Conservation (phyloP, 768 basidiomycete genomes). For the Naganishia friedmannii region DNA sequence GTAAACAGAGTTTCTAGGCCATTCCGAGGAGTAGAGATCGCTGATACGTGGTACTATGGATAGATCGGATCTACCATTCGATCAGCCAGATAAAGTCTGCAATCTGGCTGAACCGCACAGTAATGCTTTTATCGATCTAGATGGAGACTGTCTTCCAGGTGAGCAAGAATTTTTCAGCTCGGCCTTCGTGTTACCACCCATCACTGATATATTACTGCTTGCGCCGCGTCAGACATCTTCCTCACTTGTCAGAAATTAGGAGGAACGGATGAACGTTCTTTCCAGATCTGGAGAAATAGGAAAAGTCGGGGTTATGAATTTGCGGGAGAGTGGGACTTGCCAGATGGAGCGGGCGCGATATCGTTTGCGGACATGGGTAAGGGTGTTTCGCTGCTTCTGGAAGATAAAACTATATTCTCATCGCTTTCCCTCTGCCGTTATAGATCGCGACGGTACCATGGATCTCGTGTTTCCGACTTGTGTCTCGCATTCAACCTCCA, state of each 20-base stretch:
- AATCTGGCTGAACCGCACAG: slow-evolving; percentile 82
- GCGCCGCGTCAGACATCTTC: slow-evolving; percentile 66
- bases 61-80: slow-evolving; percentile 54
- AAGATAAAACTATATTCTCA: no score
- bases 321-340: slow-evolving; percentile 66
- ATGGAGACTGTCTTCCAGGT: slow-evolving; percentile 95
- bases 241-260: slow-evolving; percentile 64
- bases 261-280: slow-evolving; percentile 60
- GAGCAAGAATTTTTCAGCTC: slow-evolving; percentile 15
- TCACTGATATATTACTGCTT: slow-evolving; percentile 4
- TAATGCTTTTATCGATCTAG: slow-evolving; percentile 87
- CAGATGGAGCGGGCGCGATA: slow-evolving; percentile 71
- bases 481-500: slow-evolving; percentile 62
- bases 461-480: slow-evolving; percentile 92
- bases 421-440: no score
- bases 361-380: slow-evolving; percentile 88
- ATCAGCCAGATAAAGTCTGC: slow-evolving; percentile 62
- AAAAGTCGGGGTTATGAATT: slow-evolving; percentile 72
- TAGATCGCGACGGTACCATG: slow-evolving; percentile 90
- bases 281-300: slow-evolving; percentile 89
- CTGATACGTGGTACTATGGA: background rate
- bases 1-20: slow-evolving; percentile 36
- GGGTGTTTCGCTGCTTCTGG: slow-evolving; percentile 16
- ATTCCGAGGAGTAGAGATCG: no score
- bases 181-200: background rate